Percentiles rank a stretch among this genome's conserved stretches.
Conservation (phyloP, 108 stramenopile genomes). For the Stephanodiscus minutulus region DNA sequence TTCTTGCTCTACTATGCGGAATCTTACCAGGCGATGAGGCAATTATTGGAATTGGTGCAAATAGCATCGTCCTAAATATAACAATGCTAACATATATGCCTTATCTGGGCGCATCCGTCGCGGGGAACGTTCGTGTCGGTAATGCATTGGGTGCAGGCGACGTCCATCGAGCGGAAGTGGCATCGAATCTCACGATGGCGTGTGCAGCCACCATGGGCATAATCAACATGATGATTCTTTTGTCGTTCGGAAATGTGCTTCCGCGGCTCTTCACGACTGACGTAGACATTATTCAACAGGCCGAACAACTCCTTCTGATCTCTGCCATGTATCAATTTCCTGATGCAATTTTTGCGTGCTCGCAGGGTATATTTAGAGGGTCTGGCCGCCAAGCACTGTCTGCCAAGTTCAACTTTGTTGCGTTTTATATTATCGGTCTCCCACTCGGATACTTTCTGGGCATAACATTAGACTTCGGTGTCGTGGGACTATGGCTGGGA, state of each 20-base stretch:
- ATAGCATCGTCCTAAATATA: slow-evolving; percentile 38
- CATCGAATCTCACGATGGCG: slow-evolving; percentile 26
- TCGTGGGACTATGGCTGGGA: slow-evolving; percentile 40
- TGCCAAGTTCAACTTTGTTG: slow-evolving; percentile 46
- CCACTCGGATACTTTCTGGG: slow-evolving; percentile 42
- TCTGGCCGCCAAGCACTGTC: slow-evolving; percentile 36
- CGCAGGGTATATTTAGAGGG: slow-evolving; percentile 36
- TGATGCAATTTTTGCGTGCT: slow-evolving; percentile 34
- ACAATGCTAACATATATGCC: slow-evolving; percentile 37
- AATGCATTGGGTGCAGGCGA: slow-evolving; percentile 57
- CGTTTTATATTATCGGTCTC: slow-evolving; percentile 48
- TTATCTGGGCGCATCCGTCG: slow-evolving; percentile 30
- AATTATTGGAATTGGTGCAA: slow-evolving; percentile 46
- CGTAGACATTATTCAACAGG: slow-evolving; percentile 27
- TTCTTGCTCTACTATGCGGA: slow-evolving; percentile 44
- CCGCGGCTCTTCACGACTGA: slow-evolving; percentile 48
- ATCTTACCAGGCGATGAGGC: slow-evolving; percentile 37
- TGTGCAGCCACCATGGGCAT: slow-evolving; percentile 12
- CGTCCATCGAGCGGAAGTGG: slow-evolving; percentile 35
- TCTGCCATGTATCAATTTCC: slow-evolving; percentile 48
- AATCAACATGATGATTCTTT: slow-evolving; percentile 20
- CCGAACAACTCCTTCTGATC: slow-evolving; percentile 30
- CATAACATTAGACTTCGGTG: slow-evolving; percentile 15
- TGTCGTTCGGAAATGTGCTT: slow-evolving; percentile 27
- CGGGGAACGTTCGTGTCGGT: slow-evolving; percentile 44